These are phyloP conservation scores for Paulownia fortunei DNA, from an alignment of 257 asterid genomes.

Conservation along the genomic window DNA sequence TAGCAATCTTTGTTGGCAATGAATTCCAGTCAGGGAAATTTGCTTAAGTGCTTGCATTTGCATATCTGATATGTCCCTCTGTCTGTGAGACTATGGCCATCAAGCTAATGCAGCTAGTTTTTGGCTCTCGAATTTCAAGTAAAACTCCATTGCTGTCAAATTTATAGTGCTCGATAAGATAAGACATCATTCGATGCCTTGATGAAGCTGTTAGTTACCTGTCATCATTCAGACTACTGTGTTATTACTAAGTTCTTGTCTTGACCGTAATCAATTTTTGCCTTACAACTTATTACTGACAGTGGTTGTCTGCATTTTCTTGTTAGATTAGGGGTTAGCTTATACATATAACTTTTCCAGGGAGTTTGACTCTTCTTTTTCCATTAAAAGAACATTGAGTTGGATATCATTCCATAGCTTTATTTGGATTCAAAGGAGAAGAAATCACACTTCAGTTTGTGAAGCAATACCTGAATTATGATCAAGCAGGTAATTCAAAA, in stretches of 20 bases:
- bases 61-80: not conserved
- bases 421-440: no score
- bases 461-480: not conserved
- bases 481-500: not conserved
- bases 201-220: not conserved
- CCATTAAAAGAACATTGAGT: not conserved
- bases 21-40: not conserved
- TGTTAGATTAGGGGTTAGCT: not conserved
- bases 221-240: not conserved
- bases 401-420: not conserved
- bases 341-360: not conserved
- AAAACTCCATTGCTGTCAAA: not conserved
- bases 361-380: not conserved
- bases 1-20: not conserved
- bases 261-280: no score
- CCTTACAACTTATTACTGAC: no score
- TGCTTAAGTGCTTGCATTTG: not conserved
- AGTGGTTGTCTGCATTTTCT: not conserved
- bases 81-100: not conserved
- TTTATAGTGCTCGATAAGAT: not conserved
- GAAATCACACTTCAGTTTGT: no score
- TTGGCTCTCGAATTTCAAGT: not conserved
- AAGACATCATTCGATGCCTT: not conserved
- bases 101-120: no score
- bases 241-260: not conserved